Percentiles rank a stretch among this genome's conserved stretches.
Conservation (phyloP, 1,284 basidiomycete species). For the Microbotryum silenes-acaulis region DNA sequence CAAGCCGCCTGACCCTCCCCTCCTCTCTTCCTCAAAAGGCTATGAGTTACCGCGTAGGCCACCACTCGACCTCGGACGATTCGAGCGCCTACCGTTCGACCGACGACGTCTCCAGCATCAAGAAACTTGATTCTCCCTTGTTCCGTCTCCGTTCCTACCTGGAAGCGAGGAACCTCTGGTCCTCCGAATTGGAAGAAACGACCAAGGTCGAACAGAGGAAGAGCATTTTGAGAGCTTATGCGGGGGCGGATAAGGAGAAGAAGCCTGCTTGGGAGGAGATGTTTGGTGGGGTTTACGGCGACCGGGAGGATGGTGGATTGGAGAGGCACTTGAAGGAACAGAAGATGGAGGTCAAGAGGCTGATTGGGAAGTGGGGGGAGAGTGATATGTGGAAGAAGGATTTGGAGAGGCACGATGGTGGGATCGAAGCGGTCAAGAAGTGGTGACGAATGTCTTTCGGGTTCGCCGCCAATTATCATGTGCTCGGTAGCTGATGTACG, state of each 20-base stretch:
- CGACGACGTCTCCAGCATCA: conserved; percentile 76
- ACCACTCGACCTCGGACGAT: conserved; percentile 91
- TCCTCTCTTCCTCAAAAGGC: conserved; percentile 47
- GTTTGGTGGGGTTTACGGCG: conserved; percentile 72
- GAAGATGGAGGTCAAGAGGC: conserved; percentile 61
- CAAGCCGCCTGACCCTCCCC: background rate
- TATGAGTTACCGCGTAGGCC: conserved; percentile 90
- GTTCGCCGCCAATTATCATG: too few relatives aligned
- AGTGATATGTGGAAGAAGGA: conserved; percentile 76
- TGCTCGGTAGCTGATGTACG: too few relatives aligned
- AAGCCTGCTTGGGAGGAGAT: conserved; percentile 65
- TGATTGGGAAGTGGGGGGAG: conserved; percentile 75
- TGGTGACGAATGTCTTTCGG: conserved; percentile 14
- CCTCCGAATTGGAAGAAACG: conserved; percentile 61
- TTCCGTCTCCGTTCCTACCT: conserved; percentile 74
- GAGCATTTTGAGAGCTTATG: conserved; percentile 70
- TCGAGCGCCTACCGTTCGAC: conserved; percentile 80
- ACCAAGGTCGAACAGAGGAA: conserved; percentile 61
- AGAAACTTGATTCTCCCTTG: conserved; percentile 63
- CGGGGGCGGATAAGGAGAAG: conserved; percentile 63
- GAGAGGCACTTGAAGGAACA: conserved; percentile 61
- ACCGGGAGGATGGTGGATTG: conserved; percentile 1
- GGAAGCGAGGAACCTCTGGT: conserved; percentile 75
- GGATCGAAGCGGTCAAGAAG: conserved; percentile 58
- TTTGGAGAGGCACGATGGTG: conserved; percentile 68